Evolutionary conservation across 1,284 basidiomycete genomes (phyloP), one percentile per base, ranked within the genome.

Genomic region (Gyrodon tennesseensis): DNA sequence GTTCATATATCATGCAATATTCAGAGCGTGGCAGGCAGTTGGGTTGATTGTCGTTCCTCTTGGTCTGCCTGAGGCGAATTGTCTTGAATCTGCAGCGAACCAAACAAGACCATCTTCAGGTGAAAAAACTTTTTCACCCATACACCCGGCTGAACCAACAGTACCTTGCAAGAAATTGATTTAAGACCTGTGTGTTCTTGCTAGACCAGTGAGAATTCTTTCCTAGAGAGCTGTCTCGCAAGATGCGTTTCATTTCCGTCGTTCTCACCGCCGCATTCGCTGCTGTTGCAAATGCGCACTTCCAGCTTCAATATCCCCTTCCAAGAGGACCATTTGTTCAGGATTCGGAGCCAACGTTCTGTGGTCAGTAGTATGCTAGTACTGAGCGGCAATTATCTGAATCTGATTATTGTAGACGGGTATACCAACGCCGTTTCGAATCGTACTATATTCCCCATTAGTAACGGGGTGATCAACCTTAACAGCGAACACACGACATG

Each of bases 371-470:
- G 52, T 43, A 52, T 46, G 4, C 23, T 9, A n/a, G 44, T 53
- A 23, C 19, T 62, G 43, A 44, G 27, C 23, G n/a, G 12, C 44
- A 23, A 53, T 55, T 7, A 43, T 49, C 64, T 62, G 39, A 65
- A 52, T 25, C 7, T 11, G 43, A 31, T 61, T 4, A 37, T 41
- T 40, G 11, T 61, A 86, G 84, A 83, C 60, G 84, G 84, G 18
- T 84, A 83, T 66, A 76, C 68, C 21, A 64, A 79, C 18, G 80
- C 77, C 13, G 77, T 77, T 21, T 73, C 73, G 25, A 79, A 81
- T 55, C 81, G 88, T 44, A 83, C 80, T 48, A 76, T 79, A 3
- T 90, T 88, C 77, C 87, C 89, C 11, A 74, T 90, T 16, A 76
- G 72, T 31, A 78, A 76, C 27, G 82, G 79, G 41, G 72, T 81